These are phyloP conservation scores for Melanomma pulvis-pyrius DNA, from an alignment of 495 filamentous ascomycete species.

Conservation along the genomic window DNA sequence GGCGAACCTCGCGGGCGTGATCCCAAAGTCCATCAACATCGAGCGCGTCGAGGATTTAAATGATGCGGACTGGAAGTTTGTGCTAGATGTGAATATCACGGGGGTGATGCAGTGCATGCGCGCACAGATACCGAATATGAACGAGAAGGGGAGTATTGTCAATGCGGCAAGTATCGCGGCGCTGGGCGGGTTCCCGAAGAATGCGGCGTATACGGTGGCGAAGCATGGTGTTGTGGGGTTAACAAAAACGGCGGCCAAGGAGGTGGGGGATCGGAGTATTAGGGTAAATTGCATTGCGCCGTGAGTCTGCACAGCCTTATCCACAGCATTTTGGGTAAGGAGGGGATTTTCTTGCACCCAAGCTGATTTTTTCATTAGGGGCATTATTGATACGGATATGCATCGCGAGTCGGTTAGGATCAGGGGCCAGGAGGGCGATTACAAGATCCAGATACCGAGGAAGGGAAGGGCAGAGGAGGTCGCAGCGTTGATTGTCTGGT, in stretches of 20 bases:
- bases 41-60: slow-evolving; percentile 36
- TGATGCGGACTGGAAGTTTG: slow-evolving; percentile 39
- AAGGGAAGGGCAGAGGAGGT: slow-evolving; percentile 55
- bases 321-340: too few species aligned
- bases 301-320: slow-evolving; percentile 14
- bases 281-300: slow-evolving; percentile 40
- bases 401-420: slow-evolving; percentile 46
- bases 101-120: slow-evolving; percentile 40
- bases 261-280: slow-evolving; percentile 35
- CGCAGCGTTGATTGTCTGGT: slow-evolving; percentile 56
- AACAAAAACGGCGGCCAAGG: slow-evolving; percentile 38
- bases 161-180: slow-evolving; percentile 37
- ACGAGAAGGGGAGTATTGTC: slow-evolving; percentile 36
- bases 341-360: too few species aligned
- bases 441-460: slow-evolving; percentile 49
- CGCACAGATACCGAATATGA: slow-evolving; percentile 32
- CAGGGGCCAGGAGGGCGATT: slow-evolving; percentile 38
- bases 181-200: slow-evolving; percentile 33
- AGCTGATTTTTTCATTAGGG: slow-evolving; percentile 41
- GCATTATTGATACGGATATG: slow-evolving; percentile 61
- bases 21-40: slow-evolving; percentile 33
- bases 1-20: slow-evolving; percentile 39
- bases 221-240: slow-evolving; percentile 41
- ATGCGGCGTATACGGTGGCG: slow-evolving; percentile 33
- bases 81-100: slow-evolving; percentile 38